A percentile compares a stretch with the other conserved stretches of the same genome.
phyloP scores from a whole-genome alignment of 208 protist genomes.

The Spironucleus salmonicida region DNA sequence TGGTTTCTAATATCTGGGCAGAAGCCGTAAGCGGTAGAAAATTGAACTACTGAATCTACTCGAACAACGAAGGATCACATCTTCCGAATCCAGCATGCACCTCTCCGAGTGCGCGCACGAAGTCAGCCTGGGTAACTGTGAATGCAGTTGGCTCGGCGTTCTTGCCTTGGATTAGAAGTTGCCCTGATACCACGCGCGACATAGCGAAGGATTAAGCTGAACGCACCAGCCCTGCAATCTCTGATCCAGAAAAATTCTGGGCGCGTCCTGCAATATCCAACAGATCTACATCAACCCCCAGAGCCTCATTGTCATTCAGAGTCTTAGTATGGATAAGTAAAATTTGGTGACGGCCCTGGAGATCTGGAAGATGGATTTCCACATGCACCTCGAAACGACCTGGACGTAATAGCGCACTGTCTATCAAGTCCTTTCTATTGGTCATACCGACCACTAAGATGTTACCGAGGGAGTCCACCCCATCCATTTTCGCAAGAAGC shows the following conservation, averaged over 20 bases:
- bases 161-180: neutral
- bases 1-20: neutral
- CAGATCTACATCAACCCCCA: constrained; percentile 73
- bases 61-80: constrained; percentile 43
- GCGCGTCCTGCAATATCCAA: constrained; percentile 67
- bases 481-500: constrained; percentile 95
- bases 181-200: neutral
- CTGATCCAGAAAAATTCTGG: constrained; percentile 93
- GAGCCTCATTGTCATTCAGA: constrained; percentile 65
- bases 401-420: constrained; percentile 92
- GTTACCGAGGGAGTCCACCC: constrained; percentile 94
- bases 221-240: constrained; percentile 64
- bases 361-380: constrained; percentile 78
- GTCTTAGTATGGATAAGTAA: constrained; percentile 89
- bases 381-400: constrained; percentile 90
- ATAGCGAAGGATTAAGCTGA: constrained; percentile 51
- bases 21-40: neutral
- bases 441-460: constrained; percentile 99
- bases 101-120: constrained; percentile 59
- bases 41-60: neutral
- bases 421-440: constrained; percentile 93
- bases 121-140: constrained; percentile 50
- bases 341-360: constrained; percentile 85
- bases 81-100: constrained; percentile 85
- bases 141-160: neutral